phyloP scores from a whole-genome alignment of 2,329 filamentous ascomycete species.

The Colletotrichum phormii region DNA sequence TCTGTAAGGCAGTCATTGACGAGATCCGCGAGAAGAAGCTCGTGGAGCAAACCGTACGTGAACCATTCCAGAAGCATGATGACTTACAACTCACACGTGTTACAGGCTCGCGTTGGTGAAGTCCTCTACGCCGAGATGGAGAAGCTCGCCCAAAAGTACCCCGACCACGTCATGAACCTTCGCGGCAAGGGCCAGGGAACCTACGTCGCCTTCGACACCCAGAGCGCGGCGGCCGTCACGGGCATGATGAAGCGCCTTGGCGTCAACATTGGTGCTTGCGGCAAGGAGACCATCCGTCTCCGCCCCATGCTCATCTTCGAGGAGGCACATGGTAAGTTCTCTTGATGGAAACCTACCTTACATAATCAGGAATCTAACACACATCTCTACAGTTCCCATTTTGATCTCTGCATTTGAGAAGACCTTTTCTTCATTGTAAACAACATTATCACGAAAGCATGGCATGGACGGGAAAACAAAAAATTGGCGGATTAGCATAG shows the following conservation, averaged over 20 bases:
- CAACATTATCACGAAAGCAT: neutral
- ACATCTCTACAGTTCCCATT: constrained; percentile 54
- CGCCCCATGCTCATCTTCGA: constrained; percentile 87
- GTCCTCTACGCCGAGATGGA: constrained; percentile 76
- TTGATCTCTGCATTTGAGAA: constrained; percentile 83
- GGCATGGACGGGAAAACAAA: constrained; percentile 1
- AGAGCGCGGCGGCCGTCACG: constrained; percentile 75
- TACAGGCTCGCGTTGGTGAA: constrained; percentile 68
- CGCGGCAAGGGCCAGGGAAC: constrained; percentile 82
- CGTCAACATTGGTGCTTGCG: constrained; percentile 83
- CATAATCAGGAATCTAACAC: neutral
- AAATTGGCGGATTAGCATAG: constrained; percentile 15
- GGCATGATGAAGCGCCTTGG: constrained; percentile 77
- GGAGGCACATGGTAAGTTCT: constrained; percentile 67
- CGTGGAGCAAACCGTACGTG: constrained; percentile 66
- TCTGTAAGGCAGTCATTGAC: constrained; percentile 82
- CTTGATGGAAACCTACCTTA: too few relatives aligned
- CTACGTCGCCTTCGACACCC: constrained; percentile 84
- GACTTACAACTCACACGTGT: constrained; percentile 9
- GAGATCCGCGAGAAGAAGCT: constrained; percentile 78
- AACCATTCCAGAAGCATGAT: too few relatives aligned
- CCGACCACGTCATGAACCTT: constrained; percentile 77
- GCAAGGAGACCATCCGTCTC: constrained; percentile 75
- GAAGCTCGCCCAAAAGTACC: constrained; percentile 72
- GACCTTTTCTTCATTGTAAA: constrained; percentile 63